phyloP scores from a whole-genome alignment of 2,329 filamentous ascomycete species.

The Elsinoe perseae region DNA sequence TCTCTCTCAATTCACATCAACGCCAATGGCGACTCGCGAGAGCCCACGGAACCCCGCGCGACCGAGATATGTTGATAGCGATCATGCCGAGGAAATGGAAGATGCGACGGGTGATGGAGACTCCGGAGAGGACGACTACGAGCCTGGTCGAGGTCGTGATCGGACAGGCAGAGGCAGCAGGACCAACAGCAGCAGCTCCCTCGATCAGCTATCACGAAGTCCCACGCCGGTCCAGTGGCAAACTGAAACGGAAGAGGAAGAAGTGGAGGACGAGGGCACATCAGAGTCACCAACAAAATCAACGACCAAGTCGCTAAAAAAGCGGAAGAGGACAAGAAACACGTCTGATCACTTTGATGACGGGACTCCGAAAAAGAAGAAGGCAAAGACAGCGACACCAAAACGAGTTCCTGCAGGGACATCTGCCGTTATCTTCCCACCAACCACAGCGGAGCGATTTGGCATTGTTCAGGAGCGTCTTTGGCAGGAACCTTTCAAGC shows the following conservation, averaged over 20 bases:
- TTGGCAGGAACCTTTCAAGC: slow-evolving; percentile 61
- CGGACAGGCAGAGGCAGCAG: neutral
- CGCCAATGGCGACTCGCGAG: neutral
- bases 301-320: slow-evolving; percentile 18
- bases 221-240: slow-evolving; percentile 7
- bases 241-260: neutral
- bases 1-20: neutral
- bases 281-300: neutral
- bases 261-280: neutral
- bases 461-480: slow-evolving; percentile 80
- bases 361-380: slow-evolving; percentile 22
- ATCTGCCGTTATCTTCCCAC: slow-evolving; percentile 55
- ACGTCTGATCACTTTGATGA: slow-evolving; percentile 29
- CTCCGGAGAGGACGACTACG: slow-evolving; percentile 2
- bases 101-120: neutral
- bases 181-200: neutral
- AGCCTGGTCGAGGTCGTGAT: neutral
- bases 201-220: neutral
- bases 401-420: slow-evolving; percentile 26
- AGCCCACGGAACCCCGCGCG: neutral
- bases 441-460: slow-evolving; percentile 55
- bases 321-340: slow-evolving; percentile 28
- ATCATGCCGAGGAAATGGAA: neutral
- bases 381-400: neutral
- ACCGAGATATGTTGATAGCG: neutral